phyloP scores from a whole-genome alignment of 2,329 filamentous ascomycete species.

The Mollisia scopiformis region DNA sequence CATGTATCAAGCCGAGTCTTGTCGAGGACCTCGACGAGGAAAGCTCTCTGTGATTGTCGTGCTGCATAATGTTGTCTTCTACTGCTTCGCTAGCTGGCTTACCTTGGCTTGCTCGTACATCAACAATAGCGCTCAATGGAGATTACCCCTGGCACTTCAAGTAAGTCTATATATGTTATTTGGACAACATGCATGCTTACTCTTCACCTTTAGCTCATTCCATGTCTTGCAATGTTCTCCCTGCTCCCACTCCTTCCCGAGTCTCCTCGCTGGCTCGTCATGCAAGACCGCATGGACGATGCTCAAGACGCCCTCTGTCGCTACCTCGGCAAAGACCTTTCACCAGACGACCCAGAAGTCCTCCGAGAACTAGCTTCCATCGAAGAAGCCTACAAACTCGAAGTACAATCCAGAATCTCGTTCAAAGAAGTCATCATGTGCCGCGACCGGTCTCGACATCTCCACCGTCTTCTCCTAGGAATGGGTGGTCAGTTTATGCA shows the following conservation, averaged over 20 bases:
- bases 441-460: constrained; percentile 40
- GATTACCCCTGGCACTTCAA: constrained; percentile 53
- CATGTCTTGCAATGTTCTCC: background rate
- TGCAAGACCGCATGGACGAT: constrained; percentile 36
- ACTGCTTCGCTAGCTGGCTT: constrained; percentile 51
- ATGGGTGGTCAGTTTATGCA: constrained; percentile 49
- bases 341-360: constrained; percentile 53
- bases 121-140: constrained; percentile 46
- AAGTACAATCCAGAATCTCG: constrained; percentile 19
- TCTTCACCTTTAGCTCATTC: background rate
- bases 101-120: constrained; percentile 27
- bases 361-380: constrained; percentile 52
- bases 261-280: constrained; percentile 38
- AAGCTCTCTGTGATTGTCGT: constrained; percentile 39
- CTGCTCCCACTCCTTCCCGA: constrained; percentile 39
- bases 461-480: constrained; percentile 52
- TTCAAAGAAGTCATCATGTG: constrained; percentile 21
- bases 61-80: constrained; percentile 57
- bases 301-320: constrained; percentile 33
- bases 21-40: constrained; percentile 21
- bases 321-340: constrained; percentile 28
- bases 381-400: constrained; percentile 56
- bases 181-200: no score
- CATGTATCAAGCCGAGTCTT: constrained; percentile 26
- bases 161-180: constrained; percentile 30